These are phyloP conservation scores for Neurospora pannonica DNA, from an alignment of 495 filamentous ascomycete species.

Conservation along the genomic window DNA sequence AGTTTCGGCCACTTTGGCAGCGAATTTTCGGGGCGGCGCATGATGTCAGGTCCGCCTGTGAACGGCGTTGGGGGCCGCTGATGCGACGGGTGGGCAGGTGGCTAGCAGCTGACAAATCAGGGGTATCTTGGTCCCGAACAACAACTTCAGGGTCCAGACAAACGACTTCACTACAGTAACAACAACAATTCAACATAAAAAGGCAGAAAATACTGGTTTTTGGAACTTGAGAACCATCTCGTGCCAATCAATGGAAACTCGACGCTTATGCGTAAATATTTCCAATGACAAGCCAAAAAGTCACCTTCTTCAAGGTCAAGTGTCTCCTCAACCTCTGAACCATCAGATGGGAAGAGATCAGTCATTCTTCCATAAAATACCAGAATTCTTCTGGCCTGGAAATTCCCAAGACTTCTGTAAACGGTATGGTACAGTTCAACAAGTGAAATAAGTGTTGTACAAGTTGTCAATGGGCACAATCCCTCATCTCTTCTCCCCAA, in stretches of 20 bases:
- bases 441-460: not conserved
- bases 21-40: slow-evolving; percentile 21
- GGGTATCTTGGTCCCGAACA: not conserved
- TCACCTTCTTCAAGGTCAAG: too few species aligned
- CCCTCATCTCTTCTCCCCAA: not conserved
- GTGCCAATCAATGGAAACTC: too few species aligned
- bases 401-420: not conserved
- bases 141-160: not conserved
- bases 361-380: not conserved
- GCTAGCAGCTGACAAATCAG: slow-evolving; percentile 10
- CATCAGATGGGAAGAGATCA: not conserved
- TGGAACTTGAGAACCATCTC: too few species aligned
- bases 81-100: not conserved
- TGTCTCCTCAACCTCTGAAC: not conserved
- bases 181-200: not conserved
- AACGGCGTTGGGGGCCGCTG: not conserved
- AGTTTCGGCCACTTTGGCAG: slow-evolving; percentile 13
- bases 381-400: not conserved
- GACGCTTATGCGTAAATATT: too few species aligned
- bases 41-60: slow-evolving; percentile 29
- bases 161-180: not conserved
- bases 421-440: not conserved
- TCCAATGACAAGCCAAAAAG: not conserved
- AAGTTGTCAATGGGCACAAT: not conserved
- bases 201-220: not conserved